phyloP scores from a whole-genome alignment of 176 grass and related monocot species.

The Avena atlantica region DNA sequence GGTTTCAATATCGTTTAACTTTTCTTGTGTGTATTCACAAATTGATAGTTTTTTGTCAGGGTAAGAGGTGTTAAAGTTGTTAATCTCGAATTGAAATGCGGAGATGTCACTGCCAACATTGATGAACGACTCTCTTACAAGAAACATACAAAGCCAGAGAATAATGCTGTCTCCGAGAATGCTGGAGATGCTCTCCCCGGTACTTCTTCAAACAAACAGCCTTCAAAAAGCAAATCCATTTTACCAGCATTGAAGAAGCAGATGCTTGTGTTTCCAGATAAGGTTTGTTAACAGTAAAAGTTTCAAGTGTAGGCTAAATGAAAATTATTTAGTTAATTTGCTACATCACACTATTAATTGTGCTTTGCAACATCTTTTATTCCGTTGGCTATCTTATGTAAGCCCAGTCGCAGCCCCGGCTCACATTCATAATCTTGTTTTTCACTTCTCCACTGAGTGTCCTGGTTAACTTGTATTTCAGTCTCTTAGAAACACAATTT shows the following conservation, averaged over 20 bases:
- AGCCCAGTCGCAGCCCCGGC: neutral
- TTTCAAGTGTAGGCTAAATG: constrained; percentile 1
- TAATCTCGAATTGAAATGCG: constrained; percentile 86
- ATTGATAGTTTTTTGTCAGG: constrained; percentile 62
- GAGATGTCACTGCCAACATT: constrained; percentile 68
- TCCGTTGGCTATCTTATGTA: constrained; percentile 21
- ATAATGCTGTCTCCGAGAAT: constrained; percentile 28
- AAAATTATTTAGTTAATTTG: constrained; percentile 11
- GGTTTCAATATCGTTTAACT: constrained; percentile 26
- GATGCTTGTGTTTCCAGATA: constrained; percentile 82
- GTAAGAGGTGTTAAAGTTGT: constrained; percentile 89
- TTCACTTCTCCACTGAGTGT: constrained; percentile 15
- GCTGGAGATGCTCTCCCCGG: constrained; percentile 42
- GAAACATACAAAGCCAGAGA: constrained; percentile 51
- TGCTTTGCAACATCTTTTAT: constrained; percentile 29
- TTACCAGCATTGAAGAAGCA: constrained; percentile 78
- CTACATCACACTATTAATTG: constrained; percentile 1
- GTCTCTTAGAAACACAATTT: constrained; percentile 23
- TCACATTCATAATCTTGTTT: constrained; percentile 21
- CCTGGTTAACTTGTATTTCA: constrained; percentile 12
- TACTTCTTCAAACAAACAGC: constrained; percentile 51
- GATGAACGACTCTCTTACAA: constrained; percentile 77
- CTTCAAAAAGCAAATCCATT: constrained; percentile 67
- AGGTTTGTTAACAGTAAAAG: constrained; percentile 66
- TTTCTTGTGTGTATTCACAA: constrained; percentile 35